Percentiles rank a stretch among this genome's conserved stretches.
Conservation (phyloP, 192 early-diverging fungal species). For the Umbelopsis vinacea region DNA sequence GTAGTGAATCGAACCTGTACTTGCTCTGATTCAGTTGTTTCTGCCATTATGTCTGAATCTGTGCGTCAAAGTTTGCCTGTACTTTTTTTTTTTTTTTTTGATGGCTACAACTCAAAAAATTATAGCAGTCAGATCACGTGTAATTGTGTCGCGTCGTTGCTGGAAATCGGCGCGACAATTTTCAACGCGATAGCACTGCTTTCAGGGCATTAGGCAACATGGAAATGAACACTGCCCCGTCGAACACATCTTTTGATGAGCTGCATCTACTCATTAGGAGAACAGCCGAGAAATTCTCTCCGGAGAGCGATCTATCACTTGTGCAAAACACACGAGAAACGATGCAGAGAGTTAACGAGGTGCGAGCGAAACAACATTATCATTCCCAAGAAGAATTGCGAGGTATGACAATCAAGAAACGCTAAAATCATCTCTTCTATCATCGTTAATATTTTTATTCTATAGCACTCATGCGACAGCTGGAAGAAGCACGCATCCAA, state of each 20-base stretch:
- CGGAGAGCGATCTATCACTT: conserved; percentile 8
- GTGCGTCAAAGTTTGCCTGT: neutral
- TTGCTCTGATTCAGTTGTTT: conserved; percentile 54
- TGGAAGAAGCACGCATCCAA: conserved; percentile 17
- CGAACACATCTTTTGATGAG: conserved; percentile 12
- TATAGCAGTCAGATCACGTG: conserved; percentile 1
- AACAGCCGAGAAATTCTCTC: conserved; percentile 14
- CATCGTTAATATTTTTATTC: neutral
- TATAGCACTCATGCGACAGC: neutral
- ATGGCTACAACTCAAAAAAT: neutral
- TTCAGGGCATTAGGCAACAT: neutral
- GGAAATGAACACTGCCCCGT: neutral
- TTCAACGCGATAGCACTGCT: too few species aligned
- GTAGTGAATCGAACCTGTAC: conserved; percentile 88
- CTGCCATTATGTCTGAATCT: conserved; percentile 19
- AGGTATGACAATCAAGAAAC: neutral
- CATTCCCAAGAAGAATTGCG: conserved; percentile 20
- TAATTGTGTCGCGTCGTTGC: too few species aligned
- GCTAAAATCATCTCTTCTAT: neutral
- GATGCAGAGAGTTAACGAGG: conserved; percentile 7
- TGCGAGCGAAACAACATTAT: conserved; percentile 14
- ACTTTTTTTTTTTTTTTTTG: neutral
- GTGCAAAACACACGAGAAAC: conserved; percentile 17
- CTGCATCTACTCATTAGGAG: conserved; percentile 3
- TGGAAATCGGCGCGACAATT: too few species aligned